phyloP scores from a whole-genome alignment of 768 basidiomycete genomes.

The Lactarius sp. region DNA sequence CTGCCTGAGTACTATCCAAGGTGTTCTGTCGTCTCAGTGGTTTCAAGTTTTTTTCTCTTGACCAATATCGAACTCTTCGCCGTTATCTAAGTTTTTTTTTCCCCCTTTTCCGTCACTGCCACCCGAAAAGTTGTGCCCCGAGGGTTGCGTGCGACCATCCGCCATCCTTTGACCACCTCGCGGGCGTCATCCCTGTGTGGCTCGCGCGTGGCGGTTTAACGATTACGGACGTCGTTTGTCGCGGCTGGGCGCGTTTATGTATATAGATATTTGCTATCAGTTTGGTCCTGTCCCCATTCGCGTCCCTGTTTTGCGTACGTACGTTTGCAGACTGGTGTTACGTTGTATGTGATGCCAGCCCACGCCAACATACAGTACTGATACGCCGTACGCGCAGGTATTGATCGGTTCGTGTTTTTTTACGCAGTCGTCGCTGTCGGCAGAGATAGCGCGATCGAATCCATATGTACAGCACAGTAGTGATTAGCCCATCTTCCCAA shows the following conservation, averaged over 20 bases:
- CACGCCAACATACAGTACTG: no score
- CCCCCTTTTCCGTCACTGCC: background rate
- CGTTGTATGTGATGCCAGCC: background rate
- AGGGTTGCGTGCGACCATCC: background rate
- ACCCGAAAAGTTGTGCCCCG: background rate
- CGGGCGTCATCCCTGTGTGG: conserved; percentile 1
- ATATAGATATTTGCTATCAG: background rate
- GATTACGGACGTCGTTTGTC: conserved; percentile 18
- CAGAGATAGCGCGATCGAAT: no score
- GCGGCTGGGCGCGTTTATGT: background rate
- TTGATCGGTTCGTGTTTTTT: no score
- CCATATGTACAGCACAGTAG: no score
- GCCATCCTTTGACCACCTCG: conserved; percentile 22
- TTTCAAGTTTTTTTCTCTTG: background rate
- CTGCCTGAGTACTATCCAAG: conserved; percentile 12
- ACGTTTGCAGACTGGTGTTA: background rate
- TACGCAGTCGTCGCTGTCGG: no score
- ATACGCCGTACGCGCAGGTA: no score
- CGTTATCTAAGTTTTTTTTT: background rate
- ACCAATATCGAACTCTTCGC: conserved; percentile 3
- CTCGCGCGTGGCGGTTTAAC: conserved; percentile 21
- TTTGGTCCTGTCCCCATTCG: background rate
- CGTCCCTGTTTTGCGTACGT: background rate
- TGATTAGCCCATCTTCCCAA: no score
- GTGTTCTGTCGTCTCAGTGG: background rate